Percentiles rank a stretch among this genome's conserved stretches.
Evolutionary conservation across 2,329 filamentous ascomycete species (phyloP).

Genomic region (Ophiostoma sp.): DNA sequence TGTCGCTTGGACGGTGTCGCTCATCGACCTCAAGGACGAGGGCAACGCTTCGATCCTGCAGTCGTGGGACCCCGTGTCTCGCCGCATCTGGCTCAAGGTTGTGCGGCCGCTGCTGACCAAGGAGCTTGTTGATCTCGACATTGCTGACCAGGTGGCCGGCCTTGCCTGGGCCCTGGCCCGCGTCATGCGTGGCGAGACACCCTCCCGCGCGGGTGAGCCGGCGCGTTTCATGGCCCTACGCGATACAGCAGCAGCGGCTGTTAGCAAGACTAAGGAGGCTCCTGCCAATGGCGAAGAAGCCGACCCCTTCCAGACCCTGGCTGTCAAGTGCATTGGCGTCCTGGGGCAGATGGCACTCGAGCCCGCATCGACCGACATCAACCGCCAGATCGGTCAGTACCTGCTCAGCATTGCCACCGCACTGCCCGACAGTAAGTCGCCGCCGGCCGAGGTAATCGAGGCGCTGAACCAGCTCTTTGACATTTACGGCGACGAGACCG

Average conservation of each 20-base stretch:
- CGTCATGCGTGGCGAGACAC: conserved; percentile 45
- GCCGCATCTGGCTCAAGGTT: conserved; percentile 52
- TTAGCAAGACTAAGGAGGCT: conserved; percentile 32
- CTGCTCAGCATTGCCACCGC: conserved; percentile 49
- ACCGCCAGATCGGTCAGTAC: conserved; percentile 60
- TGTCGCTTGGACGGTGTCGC: conserved; percentile 60
- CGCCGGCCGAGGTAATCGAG: conserved; percentile 53
- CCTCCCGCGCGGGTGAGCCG: conserved; percentile 50
- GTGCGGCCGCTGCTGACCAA: conserved; percentile 53
- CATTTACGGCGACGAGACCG: conserved; percentile 58
- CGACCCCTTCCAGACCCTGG: conserved; percentile 55
- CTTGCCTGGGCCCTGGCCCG: conserved; percentile 61
- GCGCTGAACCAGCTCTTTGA: conserved; percentile 63
- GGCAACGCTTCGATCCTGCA: conserved; percentile 47
- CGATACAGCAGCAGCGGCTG: conserved; percentile 29
- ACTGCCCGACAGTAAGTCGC: conserved; percentile 46
- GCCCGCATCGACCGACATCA: conserved; percentile 48
- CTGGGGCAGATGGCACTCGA: conserved; percentile 57
- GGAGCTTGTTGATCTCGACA: conserved; percentile 55
- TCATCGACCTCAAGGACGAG: conserved; percentile 53
- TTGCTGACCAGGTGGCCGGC: conserved; percentile 57
- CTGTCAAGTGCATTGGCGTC: conserved; percentile 62
- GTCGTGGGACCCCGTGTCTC: conserved; percentile 50
- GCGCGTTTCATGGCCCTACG: conserved; percentile 61
- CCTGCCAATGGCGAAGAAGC: conserved; percentile 26